Conservation (phyloP, 768 basidiomycete genomes). For the Mycena indigotica region DNA sequence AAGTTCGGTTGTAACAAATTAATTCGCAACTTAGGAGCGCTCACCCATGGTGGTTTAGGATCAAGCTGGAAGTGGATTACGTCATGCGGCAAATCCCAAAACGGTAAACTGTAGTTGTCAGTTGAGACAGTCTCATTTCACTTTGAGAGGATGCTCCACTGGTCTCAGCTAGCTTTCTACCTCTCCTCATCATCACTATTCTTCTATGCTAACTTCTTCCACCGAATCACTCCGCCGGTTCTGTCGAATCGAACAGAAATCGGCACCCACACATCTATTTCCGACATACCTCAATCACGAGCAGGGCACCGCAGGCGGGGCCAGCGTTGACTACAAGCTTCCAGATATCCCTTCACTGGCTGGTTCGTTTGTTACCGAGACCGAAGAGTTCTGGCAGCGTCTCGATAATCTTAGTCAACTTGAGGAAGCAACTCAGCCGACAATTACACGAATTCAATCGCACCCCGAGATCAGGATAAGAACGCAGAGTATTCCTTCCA, state of each 20-base stretch:
- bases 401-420: slow-evolving; percentile 6
- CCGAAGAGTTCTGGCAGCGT: slow-evolving; percentile 6
- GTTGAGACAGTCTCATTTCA: neutral
- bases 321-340: neutral
- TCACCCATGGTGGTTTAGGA: slow-evolving; percentile 24
- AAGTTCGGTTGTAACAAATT: neutral
- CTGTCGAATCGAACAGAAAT: slow-evolving; percentile 17
- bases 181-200: neutral
- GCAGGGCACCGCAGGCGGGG: slow-evolving; percentile 31
- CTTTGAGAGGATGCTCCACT: neutral
- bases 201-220: neutral
- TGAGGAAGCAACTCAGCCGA: neutral
- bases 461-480: neutral
- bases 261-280: slow-evolving; percentile 30
- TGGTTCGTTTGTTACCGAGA: slow-evolving; percentile 4
- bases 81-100: neutral
- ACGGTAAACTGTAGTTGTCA: neutral
- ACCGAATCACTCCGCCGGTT: slow-evolving; percentile 1
- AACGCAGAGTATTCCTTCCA: slow-evolving; percentile 13
- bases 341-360: slow-evolving; percentile 5
- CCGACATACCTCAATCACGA: slow-evolving; percentile 12
- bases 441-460: neutral
- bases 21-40: slow-evolving; percentile 4
- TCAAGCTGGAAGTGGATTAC: slow-evolving; percentile 1
- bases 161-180: neutral